Base-by-base conservation (phyloP, 306 rosid genomes). In the Cicer chorassanicum region DNA sequence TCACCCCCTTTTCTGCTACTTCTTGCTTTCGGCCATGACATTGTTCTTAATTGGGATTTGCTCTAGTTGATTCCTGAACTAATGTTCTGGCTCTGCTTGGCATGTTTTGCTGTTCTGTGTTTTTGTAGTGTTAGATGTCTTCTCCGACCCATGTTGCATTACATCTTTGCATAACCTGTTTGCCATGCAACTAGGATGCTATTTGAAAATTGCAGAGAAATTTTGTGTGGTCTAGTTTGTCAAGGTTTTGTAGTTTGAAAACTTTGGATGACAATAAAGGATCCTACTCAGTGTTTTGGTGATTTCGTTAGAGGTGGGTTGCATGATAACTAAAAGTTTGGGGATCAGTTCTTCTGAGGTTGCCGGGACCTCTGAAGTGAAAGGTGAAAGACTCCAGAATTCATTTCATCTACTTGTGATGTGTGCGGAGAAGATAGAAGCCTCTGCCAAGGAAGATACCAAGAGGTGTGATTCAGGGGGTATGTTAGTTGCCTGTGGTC, bases 381-480 rank as follows among this genome's bases (percentile, higher is more conserved):
- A 21, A 56, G 7, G 40, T 24, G 4, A 57, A 56, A 21, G 16
- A 2, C 9, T 24, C 48, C 6, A 39, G 46, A 59, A 38, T 36
- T n/a, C 45, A 36, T 62, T 45, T 62, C 67, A 38, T 62, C 11
- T 57, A 12, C 41, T 62, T 62, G 24, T 10, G 67, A 38, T 62
- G 67, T 62, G 18, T 62, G 44, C 3, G 6, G 67, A 62, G 12
- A 36, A 60, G 43, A 24, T 60, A 60, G 65, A 13, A 60, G 18
- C 65, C 34, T 29, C 4, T 29, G 4, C 34, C 34, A 29, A 29
- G 34, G 34, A 29, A 29, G 4, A 29, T 29, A 29, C 34, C 11
- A 36, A n/a, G 6, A 61, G 36, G 38, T 62, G 24, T 62, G 46
- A 6, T 8, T 62, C 11, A 4, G 19, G 44, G 19, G 67, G 21